These are phyloP conservation scores for Carex kokanica DNA, from an alignment of 176 grass and related monocot species.

Conservation along the genomic window DNA sequence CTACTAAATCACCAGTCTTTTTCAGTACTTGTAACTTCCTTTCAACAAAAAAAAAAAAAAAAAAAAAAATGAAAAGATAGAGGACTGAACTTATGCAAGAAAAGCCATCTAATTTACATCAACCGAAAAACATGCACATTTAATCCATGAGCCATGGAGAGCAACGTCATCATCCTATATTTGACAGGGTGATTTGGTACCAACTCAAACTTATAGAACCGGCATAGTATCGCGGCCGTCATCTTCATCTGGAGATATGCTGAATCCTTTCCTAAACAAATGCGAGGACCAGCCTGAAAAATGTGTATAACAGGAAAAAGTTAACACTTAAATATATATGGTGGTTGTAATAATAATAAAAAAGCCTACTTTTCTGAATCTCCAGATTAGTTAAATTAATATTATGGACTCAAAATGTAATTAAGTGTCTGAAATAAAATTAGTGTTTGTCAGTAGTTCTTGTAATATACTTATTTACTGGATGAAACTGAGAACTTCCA, in stretches of 20 bases:
- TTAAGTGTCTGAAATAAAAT: background rate
- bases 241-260: slow-evolving; percentile 98
- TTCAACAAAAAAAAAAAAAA: background rate
- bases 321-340: background rate
- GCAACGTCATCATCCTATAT: slow-evolving; percentile 94
- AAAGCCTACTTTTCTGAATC: background rate
- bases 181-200: slow-evolving; percentile 58
- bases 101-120: slow-evolving; percentile 18
- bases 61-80: background rate
- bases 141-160: slow-evolving; percentile 92
- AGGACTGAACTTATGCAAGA: slow-evolving; percentile 8
- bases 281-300: slow-evolving; percentile 64
- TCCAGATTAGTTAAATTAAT: background rate
- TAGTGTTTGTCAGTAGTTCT: background rate
- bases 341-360: background rate
- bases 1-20: background rate
- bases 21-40: background rate
- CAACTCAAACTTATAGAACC: slow-evolving; percentile 76
- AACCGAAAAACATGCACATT: slow-evolving; percentile 55
- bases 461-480: background rate
- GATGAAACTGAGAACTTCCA: background rate
- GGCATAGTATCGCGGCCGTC: slow-evolving; percentile 71
- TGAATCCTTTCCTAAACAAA: slow-evolving; percentile 95
- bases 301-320: background rate
- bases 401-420: background rate